Percentiles rank a stretch among this genome's conserved stretches.
phyloP scores from a whole-genome alignment of 2,329 filamentous ascomycete species.

The Phaeosphaeria sp. region DNA sequence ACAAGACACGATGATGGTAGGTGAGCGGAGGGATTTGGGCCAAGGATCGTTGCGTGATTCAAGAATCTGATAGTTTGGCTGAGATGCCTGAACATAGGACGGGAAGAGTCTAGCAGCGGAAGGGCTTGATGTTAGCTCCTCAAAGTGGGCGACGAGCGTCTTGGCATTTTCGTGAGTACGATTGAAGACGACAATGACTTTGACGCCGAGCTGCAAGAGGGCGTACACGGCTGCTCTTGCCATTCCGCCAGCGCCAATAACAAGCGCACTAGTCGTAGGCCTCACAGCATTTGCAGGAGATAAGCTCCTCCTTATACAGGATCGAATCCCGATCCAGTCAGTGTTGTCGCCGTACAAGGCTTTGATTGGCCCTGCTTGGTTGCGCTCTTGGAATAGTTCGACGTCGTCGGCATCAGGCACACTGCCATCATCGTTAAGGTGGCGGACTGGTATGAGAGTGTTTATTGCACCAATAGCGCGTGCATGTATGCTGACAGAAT shows the following conservation, averaged over 20 bases:
- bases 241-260: conserved; percentile 72
- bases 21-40: conserved; percentile 67
- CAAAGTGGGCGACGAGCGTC: conserved; percentile 72
- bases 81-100: conserved; percentile 34
- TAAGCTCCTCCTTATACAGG: conserved; percentile 72
- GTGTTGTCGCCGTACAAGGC: conserved; percentile 80
- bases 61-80: conserved; percentile 63
- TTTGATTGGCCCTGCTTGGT: conserved; percentile 69
- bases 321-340: conserved; percentile 79
- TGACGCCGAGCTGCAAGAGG: conserved; percentile 79
- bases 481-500: conserved; percentile 73
- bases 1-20: conserved; percentile 77
- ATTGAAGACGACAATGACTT: conserved; percentile 77
- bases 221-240: conserved; percentile 78
- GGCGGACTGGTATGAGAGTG: conserved; percentile 74
- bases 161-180: conserved; percentile 70
- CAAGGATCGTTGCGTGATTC: conserved; percentile 64
- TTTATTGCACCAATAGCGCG: conserved; percentile 78
- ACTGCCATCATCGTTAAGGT: conserved; percentile 60
- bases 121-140: conserved; percentile 50
- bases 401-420: conserved; percentile 62
- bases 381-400: conserved; percentile 61
- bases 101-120: conserved; percentile 27
- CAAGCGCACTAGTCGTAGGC: conserved; percentile 57
- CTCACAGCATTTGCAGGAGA: conserved; percentile 71